phyloP scores from a whole-genome alignment of 2,329 filamentous ascomycete genomes.

The Helicocarpus griseus region DNA sequence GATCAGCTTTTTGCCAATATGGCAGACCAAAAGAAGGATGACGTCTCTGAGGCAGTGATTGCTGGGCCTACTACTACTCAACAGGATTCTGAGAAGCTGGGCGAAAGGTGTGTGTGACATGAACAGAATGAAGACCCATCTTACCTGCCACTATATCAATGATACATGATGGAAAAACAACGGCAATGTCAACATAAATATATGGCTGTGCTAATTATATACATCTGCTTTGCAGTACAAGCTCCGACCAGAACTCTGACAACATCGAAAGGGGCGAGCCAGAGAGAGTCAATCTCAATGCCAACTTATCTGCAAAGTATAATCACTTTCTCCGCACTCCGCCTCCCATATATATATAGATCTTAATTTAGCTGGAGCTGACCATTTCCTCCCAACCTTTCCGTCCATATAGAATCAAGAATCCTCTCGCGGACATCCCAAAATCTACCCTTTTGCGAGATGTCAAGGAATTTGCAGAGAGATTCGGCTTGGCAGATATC shows the following conservation, averaged over 20 bases:
- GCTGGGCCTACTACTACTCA: background rate
- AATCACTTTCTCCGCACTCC: background rate
- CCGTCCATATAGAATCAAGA: slow-evolving; percentile 32
- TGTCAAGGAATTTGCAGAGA: slow-evolving; percentile 34
- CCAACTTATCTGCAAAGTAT: slow-evolving; percentile 22
- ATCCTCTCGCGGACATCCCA: slow-evolving; percentile 35
- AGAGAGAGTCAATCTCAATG: slow-evolving; percentile 20
- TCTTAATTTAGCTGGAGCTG: background rate
- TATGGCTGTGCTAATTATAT: background rate
- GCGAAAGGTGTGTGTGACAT: background rate
- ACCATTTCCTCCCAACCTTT: background rate
- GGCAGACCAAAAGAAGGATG: background rate
- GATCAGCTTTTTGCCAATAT: too few species aligned
- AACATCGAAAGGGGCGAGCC: slow-evolving; percentile 15
- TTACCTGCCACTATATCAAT: background rate
- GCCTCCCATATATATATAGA: background rate
- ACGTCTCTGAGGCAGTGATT: background rate
- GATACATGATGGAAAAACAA: background rate
- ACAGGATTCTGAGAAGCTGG: background rate
- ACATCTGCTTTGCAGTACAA: background rate
- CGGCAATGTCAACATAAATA: background rate
- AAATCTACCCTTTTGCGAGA: slow-evolving; percentile 29
- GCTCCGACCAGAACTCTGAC: slow-evolving; percentile 7
- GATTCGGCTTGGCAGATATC: slow-evolving; percentile 32
- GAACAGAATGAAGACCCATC: background rate